Evolutionary conservation across 2,329 filamentous ascomycete species (phyloP), one percentile per base, ranked within the genome.

Genomic region (Fusarium musae): DNA sequence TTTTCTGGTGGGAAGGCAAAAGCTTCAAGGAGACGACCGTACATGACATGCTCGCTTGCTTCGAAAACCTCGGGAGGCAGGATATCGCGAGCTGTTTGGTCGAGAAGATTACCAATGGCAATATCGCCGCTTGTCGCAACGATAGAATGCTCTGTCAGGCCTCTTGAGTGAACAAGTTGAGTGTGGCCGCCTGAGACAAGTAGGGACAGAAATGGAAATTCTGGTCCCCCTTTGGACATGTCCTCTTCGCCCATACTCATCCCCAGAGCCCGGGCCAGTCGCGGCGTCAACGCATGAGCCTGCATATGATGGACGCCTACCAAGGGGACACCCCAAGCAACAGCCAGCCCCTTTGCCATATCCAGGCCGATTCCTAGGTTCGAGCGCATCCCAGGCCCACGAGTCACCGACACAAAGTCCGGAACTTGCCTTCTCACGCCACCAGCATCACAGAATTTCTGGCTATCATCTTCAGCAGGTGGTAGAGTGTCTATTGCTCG

Each of bases 281-380:
- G 88, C 21, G 96, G 93, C 23, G 96, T 98, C 70, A 99, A 84
- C 23, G 96, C 93, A 82, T 99, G 96, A 16, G 95, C 96, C 81
- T 98, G 95, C 96, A 99, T 98, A 82, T 99, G 96, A 81, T 99
- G 93, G 2, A 98, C 93, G 2, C 91, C 96, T 2, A 98, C 81
- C 37, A 98, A 84, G 6, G 96, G 95, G 42, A 95, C 88, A 72
- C 91, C 88, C 93, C 93, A 97, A 42, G 94, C 95, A 26, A 93
- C 86, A 1, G 95, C 91, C 26, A 98, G 87, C 0, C 95, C 96
- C 82, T 98, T 98, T 23, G 94, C 96, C 28, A 91, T 92, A 79
- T 94, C 91, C 16, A 98, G 81, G 0, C 96, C 96, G 21, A 92
- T 90, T 26, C 90, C 88, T 36, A 99, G 86, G 77, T 93, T 94